Conservation (phyloP, 1,284 basidiomycete species). For the Leccinum olivaceoglutinosum region DNA sequence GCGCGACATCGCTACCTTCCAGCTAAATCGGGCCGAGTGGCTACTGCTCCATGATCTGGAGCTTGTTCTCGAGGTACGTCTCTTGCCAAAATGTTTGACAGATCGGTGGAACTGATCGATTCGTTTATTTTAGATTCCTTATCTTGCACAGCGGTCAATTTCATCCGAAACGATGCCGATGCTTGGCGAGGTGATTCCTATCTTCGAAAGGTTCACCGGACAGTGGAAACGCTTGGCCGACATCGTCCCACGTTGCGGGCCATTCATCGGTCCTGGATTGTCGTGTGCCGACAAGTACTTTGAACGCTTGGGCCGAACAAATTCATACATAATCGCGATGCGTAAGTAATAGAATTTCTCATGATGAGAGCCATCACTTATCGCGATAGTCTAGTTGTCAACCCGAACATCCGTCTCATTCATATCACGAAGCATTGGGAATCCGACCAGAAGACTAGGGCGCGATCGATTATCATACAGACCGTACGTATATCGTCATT, state of each 20-base stretch:
- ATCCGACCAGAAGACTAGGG: neutral
- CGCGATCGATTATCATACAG: neutral
- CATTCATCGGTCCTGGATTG: too few relatives aligned
- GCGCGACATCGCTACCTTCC: neutral
- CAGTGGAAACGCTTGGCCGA: too few relatives aligned
- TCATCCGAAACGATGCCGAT: too few relatives aligned
- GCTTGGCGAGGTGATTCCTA: too few relatives aligned
- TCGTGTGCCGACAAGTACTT: too few relatives aligned
- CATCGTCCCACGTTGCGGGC: too few relatives aligned
- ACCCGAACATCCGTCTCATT: neutral
- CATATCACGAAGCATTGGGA: neutral
- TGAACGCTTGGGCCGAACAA: too few relatives aligned
- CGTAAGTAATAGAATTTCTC: neutral
- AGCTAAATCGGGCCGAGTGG: neutral
- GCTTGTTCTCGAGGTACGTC: neutral
- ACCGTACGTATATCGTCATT: neutral
- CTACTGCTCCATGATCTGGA: slow-evolving; percentile 1
- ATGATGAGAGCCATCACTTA: neutral
- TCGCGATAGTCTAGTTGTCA: neutral
- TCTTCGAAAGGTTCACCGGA: too few relatives aligned
- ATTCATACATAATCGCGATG: too few relatives aligned
- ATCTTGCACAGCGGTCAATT: neutral
- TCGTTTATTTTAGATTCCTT: neutral
- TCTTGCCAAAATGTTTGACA: neutral
- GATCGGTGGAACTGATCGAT: neutral